phyloP scores from a whole-genome alignment of 2,329 filamentous ascomycete genomes.

The Hypoxylon sp. region DNA sequence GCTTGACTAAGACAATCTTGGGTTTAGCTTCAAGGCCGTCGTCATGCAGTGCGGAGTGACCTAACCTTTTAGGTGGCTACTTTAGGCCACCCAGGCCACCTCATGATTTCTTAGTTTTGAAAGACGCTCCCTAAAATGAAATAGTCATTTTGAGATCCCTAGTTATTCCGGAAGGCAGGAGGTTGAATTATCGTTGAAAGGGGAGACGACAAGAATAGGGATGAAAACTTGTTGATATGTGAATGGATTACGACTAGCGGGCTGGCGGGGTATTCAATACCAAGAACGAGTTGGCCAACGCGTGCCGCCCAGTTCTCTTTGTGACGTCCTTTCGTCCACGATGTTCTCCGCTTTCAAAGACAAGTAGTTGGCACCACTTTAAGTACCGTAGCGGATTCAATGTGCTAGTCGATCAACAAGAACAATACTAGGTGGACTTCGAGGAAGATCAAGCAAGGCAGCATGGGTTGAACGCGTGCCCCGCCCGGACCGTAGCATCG shows the following conservation, averaged over 20 bases:
- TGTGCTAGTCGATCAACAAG: constrained; percentile 21
- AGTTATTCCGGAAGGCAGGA: constrained; percentile 17
- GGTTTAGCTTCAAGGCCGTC: constrained; percentile 35
- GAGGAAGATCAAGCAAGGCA: constrained; percentile 4
- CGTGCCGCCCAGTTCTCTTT: neutral
- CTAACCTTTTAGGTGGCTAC: constrained; percentile 39
- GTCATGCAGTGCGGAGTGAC: constrained; percentile 39
- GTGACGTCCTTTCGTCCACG: constrained; percentile 8
- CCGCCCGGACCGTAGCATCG: constrained; percentile 17
- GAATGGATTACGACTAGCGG: neutral
- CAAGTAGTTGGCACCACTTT: constrained; percentile 20
- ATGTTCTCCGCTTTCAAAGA: constrained; percentile 26
- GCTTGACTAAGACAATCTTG: constrained; percentile 37
- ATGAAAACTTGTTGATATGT: constrained; percentile 13
- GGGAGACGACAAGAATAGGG: constrained; percentile 6
- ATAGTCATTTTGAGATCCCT: constrained; percentile 23
- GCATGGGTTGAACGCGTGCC: constrained; percentile 9
- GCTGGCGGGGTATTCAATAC: constrained; percentile 4
- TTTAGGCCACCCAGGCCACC: constrained; percentile 20
- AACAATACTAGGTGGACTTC: constrained; percentile 6
- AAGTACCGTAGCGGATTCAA: constrained; percentile 18
- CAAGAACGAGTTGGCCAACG: constrained; percentile 3
- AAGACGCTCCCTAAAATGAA: constrained; percentile 17
- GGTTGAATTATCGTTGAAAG: constrained; percentile 3
- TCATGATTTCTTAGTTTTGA: constrained; percentile 22